Evolutionary conservation across 805 yeast genomes (phyloP), one percentile per base, ranked within the genome.

Genomic region (Metschnikowia anglica): DNA sequence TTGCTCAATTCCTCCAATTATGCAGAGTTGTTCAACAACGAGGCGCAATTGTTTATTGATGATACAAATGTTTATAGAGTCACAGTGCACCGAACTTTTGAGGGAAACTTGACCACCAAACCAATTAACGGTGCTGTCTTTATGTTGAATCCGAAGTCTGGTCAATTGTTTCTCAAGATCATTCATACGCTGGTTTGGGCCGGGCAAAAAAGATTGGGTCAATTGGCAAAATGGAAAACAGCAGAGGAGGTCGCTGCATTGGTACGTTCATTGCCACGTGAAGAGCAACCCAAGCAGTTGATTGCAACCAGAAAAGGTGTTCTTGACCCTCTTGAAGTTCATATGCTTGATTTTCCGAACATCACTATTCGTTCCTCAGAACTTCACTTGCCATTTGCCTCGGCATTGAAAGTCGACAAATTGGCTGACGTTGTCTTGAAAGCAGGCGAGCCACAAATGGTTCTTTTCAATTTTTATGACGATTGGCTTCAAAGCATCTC

Each of bases 211-310:
- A 83, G 97, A 55, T 73, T 91, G 47, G 84, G 93, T 21, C 97
- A 93, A 59, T 68, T 93, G 51, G 90, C 98, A 1, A 93, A 93
- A 60, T 93, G 99, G 99, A 93, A 91, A 61, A 83, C 98, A 1
- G 98, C 99, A 0, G 99, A 93, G 65, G 98, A 91, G 63, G 95
- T 88, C 17, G 91, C 97, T 12, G 95, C 96, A 0, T 69, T 93
- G 50, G 77, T 93, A 15, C 74, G 97, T 32, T 87, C 97, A 0
- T 66, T 93, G 41, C 97, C 97, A 0, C 74, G 80, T 41, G 97
- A 91, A 56, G 97, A 93, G 63, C 97, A 89, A 56, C 99, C 99
- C 2, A 85, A 85, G 56, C 96, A 90, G 63, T 68, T 93, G 46
- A 85, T 93, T 58, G 90, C 88, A 8, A 86, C 97, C 0, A 73